Conservation (phyloP, 2,329 filamentous ascomycete genomes). For the Orbilia ellipsospora region DNA sequence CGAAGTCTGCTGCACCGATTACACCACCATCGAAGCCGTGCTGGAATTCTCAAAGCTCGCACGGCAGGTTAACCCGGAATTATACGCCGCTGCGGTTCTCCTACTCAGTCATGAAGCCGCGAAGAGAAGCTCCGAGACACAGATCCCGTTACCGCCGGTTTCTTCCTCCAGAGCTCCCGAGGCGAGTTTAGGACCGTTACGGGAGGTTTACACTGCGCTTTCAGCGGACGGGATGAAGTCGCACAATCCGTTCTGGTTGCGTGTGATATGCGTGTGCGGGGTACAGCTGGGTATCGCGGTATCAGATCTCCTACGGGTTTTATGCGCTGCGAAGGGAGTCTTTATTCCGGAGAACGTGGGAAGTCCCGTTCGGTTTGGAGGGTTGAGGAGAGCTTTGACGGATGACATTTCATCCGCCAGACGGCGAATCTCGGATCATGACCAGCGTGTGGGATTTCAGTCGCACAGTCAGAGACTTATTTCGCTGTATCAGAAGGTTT, state of each 20-base stretch:
- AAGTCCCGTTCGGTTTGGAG: constrained; percentile 9
- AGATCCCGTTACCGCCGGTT: constrained; percentile 5
- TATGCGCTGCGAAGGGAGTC: constrained; percentile 29
- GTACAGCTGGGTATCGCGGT: constrained; percentile 39
- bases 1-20: constrained; percentile 43
- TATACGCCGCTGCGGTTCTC: constrained; percentile 29
- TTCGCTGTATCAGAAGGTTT: constrained; percentile 30
- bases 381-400: constrained; percentile 21
- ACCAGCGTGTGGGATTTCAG: constrained; percentile 21
- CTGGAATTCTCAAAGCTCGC: constrained; percentile 27
- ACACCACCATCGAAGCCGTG: constrained; percentile 17
- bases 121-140: constrained; percentile 13
- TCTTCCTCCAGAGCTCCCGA: constrained; percentile 2
- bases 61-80: constrained; percentile 12
- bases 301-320: constrained; percentile 29
- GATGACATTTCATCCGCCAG: constrained; percentile 14
- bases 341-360: constrained; percentile 23
- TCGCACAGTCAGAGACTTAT: constrained; percentile 21
- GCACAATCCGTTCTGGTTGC: constrained; percentile 44
- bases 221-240: constrained; percentile 33
- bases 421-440: constrained; percentile 18
- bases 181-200: constrained; percentile 22
- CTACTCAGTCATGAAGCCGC: constrained; percentile 28
- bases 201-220: constrained; percentile 17
- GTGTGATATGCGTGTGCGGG: constrained; percentile 40